A percentile compares a stretch with the other conserved stretches of the same genome.
phyloP scores from a whole-genome alignment of 2,329 filamentous ascomycete species.

The Apiospora arundinis region DNA sequence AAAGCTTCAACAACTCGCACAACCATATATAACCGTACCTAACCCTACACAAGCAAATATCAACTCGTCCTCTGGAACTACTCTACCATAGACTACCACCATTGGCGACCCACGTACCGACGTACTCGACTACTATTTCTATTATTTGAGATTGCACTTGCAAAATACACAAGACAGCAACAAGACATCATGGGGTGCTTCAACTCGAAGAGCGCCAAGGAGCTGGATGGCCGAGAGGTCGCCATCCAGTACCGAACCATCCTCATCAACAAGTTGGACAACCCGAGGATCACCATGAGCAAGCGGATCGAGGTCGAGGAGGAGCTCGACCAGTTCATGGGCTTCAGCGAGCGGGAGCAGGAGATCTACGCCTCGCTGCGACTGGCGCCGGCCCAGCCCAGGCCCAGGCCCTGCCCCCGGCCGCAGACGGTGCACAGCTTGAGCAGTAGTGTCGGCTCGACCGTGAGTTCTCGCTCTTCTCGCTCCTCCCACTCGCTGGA shows the following conservation, averaged over 20 bases:
- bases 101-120: not conserved
- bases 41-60: not conserved
- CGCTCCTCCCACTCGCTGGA: not conserved
- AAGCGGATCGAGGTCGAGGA: conserved; percentile 17
- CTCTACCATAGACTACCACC: not conserved
- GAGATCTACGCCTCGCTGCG: conserved; percentile 54
- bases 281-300: conserved; percentile 38
- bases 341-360: conserved; percentile 37
- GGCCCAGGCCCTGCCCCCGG: no score
- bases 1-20: no score
- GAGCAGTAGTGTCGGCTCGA: not conserved
- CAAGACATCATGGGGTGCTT: not conserved
- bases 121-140: not conserved
- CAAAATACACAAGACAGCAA: not conserved
- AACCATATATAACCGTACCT: not conserved
- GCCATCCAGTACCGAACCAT: conserved; percentile 40
- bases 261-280: conserved; percentile 47
- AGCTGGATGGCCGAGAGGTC: not conserved
- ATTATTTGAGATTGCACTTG: not conserved
- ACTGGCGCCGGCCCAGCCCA: not conserved
- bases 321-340: conserved; percentile 32
- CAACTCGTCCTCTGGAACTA: not conserved
- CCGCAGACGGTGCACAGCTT: not conserved
- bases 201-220: conserved; percentile 3
- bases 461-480: not conserved